Base-by-base conservation (phyloP, 805 yeast species). In the Metschnikowia chrysomelidarum region DNA sequence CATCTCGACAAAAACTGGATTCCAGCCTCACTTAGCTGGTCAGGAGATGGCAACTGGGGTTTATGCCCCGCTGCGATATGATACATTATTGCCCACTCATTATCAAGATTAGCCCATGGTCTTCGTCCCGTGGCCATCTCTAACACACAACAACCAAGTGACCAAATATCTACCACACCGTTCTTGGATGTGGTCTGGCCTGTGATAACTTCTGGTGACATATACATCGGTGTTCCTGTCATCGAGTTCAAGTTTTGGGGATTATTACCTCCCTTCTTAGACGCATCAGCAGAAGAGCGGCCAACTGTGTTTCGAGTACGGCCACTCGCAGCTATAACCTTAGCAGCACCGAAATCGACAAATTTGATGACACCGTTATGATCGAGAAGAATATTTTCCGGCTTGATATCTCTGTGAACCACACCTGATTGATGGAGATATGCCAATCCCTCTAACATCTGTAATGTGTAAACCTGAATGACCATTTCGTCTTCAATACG, bases 61-160 rank as follows among this genome's bases (percentile, higher is more conserved):
- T 78, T 71, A 55, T 87, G 93, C 1, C 96, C 96, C 2, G 95
- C 94, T 0, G 97, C 98, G 53, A 93, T 93, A 57, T 87, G 96
- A 54, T 89, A 93, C 98, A 93, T 91, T 33, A 93, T 86, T 2
- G 98, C 96, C 94, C 94, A 93, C 56, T 91, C 98, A 54, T 93
- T 93, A 53, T 93, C 98, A 42, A 88, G 68, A 58, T 87, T 85
- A 11, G 94, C 84, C 98, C 98, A 93, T 5, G 98, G 98, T 40
- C 96, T 71, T 46, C 88, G 71, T 10, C 98, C 98, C 0, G 98
- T 89, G 2, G 91, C 87, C 98, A 93, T 93, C 57, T 93, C 98
- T 29, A 91, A 59, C 2, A 93, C 84, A 60, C 96, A 91, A 60
- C 98, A 93, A 3, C 98, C 98, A 26, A 91, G 67, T 0, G 98